Evolutionary conservation across 2,329 filamentous ascomycete species (phyloP), one percentile per base, ranked within the genome.

Genomic region (Dactylella cylindrospora): DNA sequence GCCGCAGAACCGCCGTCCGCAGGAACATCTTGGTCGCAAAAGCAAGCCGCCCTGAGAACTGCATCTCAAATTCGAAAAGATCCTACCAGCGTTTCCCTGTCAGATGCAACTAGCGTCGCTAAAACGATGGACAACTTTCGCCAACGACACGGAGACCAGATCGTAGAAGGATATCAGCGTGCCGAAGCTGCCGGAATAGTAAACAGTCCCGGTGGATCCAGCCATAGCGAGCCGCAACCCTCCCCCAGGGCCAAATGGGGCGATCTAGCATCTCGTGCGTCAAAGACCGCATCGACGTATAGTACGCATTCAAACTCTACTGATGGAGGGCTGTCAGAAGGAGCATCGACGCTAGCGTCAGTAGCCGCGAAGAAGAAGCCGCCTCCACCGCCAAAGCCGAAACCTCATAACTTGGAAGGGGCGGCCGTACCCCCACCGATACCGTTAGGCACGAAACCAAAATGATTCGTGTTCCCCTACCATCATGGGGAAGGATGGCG

Each of bases 51-150:
- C 0, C 68, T 86, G 9, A 78, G 76, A 54, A 85, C 84, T 0
- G 82, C 81, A 0, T 76, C 78, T 19, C 75, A 76, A 9, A 78
- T 85, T 52, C 79, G 79, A 44, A 81, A 80, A 65, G 77, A 85
- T 66, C 82, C 83, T 1, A 78, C 80, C 2, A 79, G 79, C 1
- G 80, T 85, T 1, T 83, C 81, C 0, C 65, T 83, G 2, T 73
- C 80, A 3, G 82, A 87, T 68, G 76, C 80, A 6, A 77, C 75
- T 57, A 73, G 76, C 31, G 80, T 82, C 10, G 84, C 80, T 1
- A 76, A 77, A 22, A 85, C 82, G 29, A 79, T 80, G 31, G 84
- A 82, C 65, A 84, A 85, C 69, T 86, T 89, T 71, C 82, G 83
- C 10, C 81, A 87, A 70, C 75, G 84, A 22, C 84, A 88, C 67